A percentile compares a stretch with the other conserved stretches of the same genome.
These are phyloP conservation scores for Martensiomyces pterosporus DNA, from an alignment of 192 early-diverging fungal genomes.

Conservation along the genomic window DNA sequence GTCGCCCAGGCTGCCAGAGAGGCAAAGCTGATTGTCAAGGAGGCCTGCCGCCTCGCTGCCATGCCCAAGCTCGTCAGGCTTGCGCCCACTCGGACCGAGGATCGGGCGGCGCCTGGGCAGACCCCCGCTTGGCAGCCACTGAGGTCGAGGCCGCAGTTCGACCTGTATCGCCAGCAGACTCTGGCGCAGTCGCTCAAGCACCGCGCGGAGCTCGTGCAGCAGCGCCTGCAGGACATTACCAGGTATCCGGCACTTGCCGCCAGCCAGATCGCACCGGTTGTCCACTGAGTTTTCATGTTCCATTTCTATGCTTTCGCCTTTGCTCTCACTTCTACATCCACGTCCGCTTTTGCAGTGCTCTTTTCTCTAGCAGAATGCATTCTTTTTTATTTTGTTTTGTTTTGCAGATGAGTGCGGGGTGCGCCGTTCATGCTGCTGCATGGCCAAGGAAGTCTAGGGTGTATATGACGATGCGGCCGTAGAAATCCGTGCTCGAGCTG, in stretches of 20 bases:
- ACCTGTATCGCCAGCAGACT: conserved; percentile 44
- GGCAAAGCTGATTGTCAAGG: conserved; percentile 18
- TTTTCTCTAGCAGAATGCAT: too few relatives aligned
- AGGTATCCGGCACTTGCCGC: conserved; percentile 3
- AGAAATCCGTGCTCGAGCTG: conserved; percentile 77
- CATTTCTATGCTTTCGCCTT: too few relatives aligned
- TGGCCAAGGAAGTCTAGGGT: conserved; percentile 61
- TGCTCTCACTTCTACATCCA: too few relatives aligned
- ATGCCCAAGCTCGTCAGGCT: conserved; percentile 36
- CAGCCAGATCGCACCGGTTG: neutral
- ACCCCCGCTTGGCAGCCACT: conserved; percentile 31
- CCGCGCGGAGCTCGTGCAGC: conserved; percentile 34
- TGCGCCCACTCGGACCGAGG: neutral
- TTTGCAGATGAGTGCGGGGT: too few relatives aligned
- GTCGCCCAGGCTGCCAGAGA: conserved; percentile 21
- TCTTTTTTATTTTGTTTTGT: too few relatives aligned
- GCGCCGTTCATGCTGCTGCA: conserved; percentile 2
- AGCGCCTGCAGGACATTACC: conserved; percentile 22
- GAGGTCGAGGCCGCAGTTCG: conserved; percentile 33
- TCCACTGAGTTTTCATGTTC: neutral
- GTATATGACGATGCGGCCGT: conserved; percentile 79
- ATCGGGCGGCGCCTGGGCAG: too few relatives aligned
- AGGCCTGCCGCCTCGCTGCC: conserved; percentile 37
- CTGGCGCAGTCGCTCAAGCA: conserved; percentile 40
- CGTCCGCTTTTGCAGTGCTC: too few relatives aligned